phyloP scores from a whole-genome alignment of 805 yeast species.

The Spathaspora gorwiae region DNA sequence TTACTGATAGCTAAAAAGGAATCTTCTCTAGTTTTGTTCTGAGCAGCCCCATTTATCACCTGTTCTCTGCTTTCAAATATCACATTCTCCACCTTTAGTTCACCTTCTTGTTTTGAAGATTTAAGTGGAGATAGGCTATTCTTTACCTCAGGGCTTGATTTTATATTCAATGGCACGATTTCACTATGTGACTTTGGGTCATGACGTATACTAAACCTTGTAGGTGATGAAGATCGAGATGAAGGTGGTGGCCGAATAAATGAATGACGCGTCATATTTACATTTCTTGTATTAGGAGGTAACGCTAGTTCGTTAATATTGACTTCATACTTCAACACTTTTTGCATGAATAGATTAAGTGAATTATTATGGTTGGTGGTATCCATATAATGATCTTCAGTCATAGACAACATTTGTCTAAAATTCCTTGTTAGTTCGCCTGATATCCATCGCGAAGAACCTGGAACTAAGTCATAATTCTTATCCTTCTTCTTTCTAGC shows the following conservation, averaged over 20 bases:
- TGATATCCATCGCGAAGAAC: constrained; percentile 50
- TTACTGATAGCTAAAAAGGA: constrained; percentile 47
- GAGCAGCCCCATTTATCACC: too few species aligned
- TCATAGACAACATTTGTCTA: constrained; percentile 33
- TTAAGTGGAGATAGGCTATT: too few species aligned
- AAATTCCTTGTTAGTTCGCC: constrained; percentile 30
- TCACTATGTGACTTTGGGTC: too few species aligned
- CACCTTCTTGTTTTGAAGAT: too few species aligned
- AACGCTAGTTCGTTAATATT: background rate
- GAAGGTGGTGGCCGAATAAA: background rate
- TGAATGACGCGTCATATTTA: background rate
- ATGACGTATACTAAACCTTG: background rate
- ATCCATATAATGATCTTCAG: constrained; percentile 36
- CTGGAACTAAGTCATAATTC: constrained; percentile 36
- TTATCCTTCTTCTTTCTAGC: constrained; percentile 17
- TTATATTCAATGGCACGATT: too few species aligned
- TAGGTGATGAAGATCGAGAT: background rate
- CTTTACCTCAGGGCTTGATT: too few species aligned
- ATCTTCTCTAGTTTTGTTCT: constrained; percentile 19
- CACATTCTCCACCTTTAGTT: too few species aligned
- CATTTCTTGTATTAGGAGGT: background rate
- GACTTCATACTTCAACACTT: background rate
- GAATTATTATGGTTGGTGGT: constrained; percentile 36
- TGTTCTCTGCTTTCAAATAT: too few species aligned
- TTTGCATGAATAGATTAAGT: constrained; percentile 36